Percentiles rank a stretch among this genome's conserved stretches.
Conservation (phyloP, 208 protist species). For the Leishmania major region DNA sequence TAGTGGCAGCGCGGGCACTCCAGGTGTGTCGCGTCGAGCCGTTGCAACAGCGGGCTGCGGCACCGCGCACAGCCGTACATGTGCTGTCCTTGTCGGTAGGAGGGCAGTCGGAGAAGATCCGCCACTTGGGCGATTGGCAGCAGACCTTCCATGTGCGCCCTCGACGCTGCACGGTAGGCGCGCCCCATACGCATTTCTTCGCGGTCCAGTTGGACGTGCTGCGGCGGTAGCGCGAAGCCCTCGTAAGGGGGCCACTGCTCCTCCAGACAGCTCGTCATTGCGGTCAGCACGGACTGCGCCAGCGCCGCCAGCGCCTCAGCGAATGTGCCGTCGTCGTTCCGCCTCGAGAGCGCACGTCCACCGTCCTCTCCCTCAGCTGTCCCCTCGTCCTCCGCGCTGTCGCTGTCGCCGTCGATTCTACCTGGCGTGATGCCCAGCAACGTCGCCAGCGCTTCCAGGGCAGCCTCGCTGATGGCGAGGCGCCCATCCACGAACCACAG, state of each 20-base stretch:
- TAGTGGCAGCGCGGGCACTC: conserved; percentile 73
- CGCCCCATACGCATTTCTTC: conserved; percentile 44
- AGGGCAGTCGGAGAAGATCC: conserved; percentile 40
- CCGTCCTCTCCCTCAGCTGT: not conserved
- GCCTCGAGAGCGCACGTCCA: not conserved
- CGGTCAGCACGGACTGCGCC: conserved; percentile 8
- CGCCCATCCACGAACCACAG: conserved; percentile 10
- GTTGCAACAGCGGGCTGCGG: conserved; percentile 39
- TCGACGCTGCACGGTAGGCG: conserved; percentile 33
- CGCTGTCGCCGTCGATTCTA: conserved; percentile 2
- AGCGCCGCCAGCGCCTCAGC: not conserved
- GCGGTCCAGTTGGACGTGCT: conserved; percentile 30
- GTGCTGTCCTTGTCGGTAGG: conserved; percentile 36
- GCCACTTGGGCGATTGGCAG: conserved; percentile 34
- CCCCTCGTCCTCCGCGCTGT: conserved; percentile 5
- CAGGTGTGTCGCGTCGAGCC: conserved; percentile 34
- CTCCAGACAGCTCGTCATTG: conserved; percentile 35
- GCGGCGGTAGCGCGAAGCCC: conserved; percentile 42
- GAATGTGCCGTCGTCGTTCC: not conserved
- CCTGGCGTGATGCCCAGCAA: conserved; percentile 8
- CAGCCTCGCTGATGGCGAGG: not conserved
- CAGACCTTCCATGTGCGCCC: conserved; percentile 27
- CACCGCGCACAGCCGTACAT: conserved; percentile 72
- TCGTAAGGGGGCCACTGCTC: conserved; percentile 61
- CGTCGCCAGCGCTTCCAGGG: conserved; percentile 10